Percentiles rank a stretch among this genome's conserved stretches.
Evolutionary conservation across 345 rosid species (phyloP).

Genomic region (Boechera divaricarpa): DNA sequence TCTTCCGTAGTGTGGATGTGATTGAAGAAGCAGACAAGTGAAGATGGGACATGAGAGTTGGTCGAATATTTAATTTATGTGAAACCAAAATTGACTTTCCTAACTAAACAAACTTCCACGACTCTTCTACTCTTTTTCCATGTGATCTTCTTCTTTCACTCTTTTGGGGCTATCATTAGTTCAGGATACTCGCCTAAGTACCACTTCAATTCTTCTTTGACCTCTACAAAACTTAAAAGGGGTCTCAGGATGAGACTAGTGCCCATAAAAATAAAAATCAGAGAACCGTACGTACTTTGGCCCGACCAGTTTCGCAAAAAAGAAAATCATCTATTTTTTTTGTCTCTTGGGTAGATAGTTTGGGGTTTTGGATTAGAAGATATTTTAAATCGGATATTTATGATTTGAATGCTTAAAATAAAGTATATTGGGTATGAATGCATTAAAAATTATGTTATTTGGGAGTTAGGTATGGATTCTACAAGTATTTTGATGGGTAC

Average conservation of each 20-base stretch:
- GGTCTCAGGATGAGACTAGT: slow-evolving; percentile 20
- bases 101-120: slow-evolving; percentile 42
- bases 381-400: slow-evolving; percentile 25
- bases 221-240: slow-evolving; percentile 20
- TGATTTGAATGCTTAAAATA: neutral
- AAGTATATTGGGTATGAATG: neutral
- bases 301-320: slow-evolving; percentile 27
- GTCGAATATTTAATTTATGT: slow-evolving; percentile 21
- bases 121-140: slow-evolving; percentile 36
- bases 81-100: slow-evolving; percentile 34
- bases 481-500: neutral
- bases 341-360: slow-evolving; percentile 37
- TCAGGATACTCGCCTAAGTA: slow-evolving; percentile 23
- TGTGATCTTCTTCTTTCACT: slow-evolving; percentile 43
- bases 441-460: neutral
- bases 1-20: slow-evolving; percentile 32
- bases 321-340: neutral
- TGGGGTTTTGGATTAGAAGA: neutral
- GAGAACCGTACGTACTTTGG: slow-evolving; percentile 36
- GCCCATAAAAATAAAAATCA: neutral
- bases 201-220: slow-evolving; percentile 31
- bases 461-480: neutral
- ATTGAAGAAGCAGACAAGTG: slow-evolving; percentile 38
- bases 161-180: slow-evolving; percentile 30
- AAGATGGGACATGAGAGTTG: slow-evolving; percentile 46